phyloP scores from a whole-genome alignment of 495 filamentous ascomycete species.

The Penicillium fimorum region DNA sequence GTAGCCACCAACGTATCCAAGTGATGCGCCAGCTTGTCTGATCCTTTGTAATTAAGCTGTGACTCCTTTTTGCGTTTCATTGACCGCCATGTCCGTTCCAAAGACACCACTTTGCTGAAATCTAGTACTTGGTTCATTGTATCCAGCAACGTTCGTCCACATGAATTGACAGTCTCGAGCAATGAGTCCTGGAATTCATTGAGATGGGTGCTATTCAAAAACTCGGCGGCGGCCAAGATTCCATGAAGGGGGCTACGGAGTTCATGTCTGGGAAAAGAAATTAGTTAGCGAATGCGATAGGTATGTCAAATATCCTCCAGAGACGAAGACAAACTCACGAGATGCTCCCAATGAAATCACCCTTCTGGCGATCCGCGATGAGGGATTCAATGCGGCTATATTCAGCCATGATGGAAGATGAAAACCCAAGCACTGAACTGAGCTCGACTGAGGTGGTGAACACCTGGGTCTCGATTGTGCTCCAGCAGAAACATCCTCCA shows the following conservation, averaged over 20 bases:
- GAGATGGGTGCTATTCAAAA: slow-evolving; percentile 49
- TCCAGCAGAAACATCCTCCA: slow-evolving; percentile 66
- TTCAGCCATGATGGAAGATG: slow-evolving; percentile 67
- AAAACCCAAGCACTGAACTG: slow-evolving; percentile 60
- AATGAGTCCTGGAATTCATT: slow-evolving; percentile 61
- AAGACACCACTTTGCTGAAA: slow-evolving; percentile 65
- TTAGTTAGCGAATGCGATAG: slow-evolving; percentile 28
- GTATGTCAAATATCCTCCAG: background rate
- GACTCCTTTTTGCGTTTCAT: slow-evolving; percentile 35
- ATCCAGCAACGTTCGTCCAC: slow-evolving; percentile 72
- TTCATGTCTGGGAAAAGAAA: slow-evolving; percentile 56
- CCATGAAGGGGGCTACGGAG: slow-evolving; percentile 75
- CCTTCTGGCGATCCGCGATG: slow-evolving; percentile 61
- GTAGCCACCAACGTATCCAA: slow-evolving; percentile 49
- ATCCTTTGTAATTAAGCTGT: slow-evolving; percentile 30
- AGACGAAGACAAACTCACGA: slow-evolving; percentile 43
- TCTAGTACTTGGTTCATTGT: slow-evolving; percentile 77
- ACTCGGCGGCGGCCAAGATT: slow-evolving; percentile 69
- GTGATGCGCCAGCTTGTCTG: slow-evolving; percentile 35
- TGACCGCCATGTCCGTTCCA: slow-evolving; percentile 47
- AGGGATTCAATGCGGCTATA: slow-evolving; percentile 60
- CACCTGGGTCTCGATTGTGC: slow-evolving; percentile 40
- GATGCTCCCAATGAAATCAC: slow-evolving; percentile 74
- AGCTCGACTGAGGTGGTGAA: slow-evolving; percentile 44
- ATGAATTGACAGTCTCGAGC: slow-evolving; percentile 71